Base-by-base conservation (phyloP, 805 yeast genomes). In the Yarrowia alimentaria region DNA sequence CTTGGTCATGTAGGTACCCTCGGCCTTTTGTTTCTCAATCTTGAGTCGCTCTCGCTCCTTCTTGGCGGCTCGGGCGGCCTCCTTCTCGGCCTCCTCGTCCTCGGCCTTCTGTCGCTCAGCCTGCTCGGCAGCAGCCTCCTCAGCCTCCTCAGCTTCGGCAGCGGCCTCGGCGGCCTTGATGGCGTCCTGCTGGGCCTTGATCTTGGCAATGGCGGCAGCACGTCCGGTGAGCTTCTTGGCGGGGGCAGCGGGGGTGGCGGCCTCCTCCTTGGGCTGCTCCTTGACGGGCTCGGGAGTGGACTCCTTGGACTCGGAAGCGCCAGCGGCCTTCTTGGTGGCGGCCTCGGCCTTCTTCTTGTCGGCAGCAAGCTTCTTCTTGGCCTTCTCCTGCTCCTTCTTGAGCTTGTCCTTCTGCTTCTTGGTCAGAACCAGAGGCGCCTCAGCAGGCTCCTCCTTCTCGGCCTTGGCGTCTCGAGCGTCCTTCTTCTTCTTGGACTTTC, bases 1-100 rank as follows among this genome's bases (percentile, higher is more conserved):
- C 73, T 87, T 93, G 54, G 96, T 85, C 64, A 93, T 71, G 51
- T 83, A 80, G 65, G 93, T 93, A 63, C 99, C 99, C 70, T 91
- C 97, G 26, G 96, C 93, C 70, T 86, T 87, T 66, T 93, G 79
- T 70, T 87, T 91, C 62, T 93, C 99, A 58, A 79, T 83, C 74
- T 85, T 89, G 54, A 77, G 76, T 69, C 77, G 84, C 62, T 91
- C 97, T 65, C 80, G 85, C 68, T 93, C 99, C 62, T 81, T 87
- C 78, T 85, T 91, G 52, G 69, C 69, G n/a, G 59, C 58, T 47
- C 71, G 71, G 48, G 26, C 29, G 2, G 35, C 20, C 31, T 28
- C 47, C 54, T 57, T 24, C 52, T 54, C 29, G 38, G 26, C 26
- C 57, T 65, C 45, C 77, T 63, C 54, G 73, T 33, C 20, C 32